Conservation (phyloP, 2,329 filamentous ascomycete species). For the Calonectria crousiana region DNA sequence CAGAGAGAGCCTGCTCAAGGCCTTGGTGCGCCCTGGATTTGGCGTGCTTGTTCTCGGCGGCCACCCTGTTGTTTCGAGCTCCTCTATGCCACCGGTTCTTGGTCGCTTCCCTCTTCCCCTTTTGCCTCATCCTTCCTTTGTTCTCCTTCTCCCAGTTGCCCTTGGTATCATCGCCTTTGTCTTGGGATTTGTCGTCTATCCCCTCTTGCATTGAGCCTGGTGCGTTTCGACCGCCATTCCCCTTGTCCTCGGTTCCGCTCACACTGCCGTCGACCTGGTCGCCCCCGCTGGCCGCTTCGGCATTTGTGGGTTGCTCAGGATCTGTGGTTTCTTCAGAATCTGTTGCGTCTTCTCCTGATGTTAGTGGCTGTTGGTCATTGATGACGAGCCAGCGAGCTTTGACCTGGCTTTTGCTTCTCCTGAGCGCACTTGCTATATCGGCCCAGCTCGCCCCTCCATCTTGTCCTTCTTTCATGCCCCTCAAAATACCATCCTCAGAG, state of each 20-base stretch:
- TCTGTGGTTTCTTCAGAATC: slow-evolving; percentile 1
- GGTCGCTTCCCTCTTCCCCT: slow-evolving; percentile 4
- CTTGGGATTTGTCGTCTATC: slow-evolving; percentile 11
- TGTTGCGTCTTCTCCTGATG: not conserved
- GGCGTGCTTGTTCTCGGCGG: slow-evolving; percentile 37
- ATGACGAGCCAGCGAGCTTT: slow-evolving; percentile 50
- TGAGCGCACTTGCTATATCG: slow-evolving; percentile 45
- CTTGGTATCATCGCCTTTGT: not conserved
- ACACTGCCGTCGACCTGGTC: not conserved
- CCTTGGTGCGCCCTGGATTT: not conserved
- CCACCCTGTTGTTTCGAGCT: slow-evolving; percentile 34
- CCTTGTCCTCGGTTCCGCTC: not conserved
- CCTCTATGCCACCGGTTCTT: slow-evolving; percentile 36
- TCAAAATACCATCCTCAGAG: slow-evolving; percentile 51
- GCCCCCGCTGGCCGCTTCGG: not conserved
- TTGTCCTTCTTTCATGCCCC: slow-evolving; percentile 50
- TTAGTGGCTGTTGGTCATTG: slow-evolving; percentile 32
- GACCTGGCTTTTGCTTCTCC: slow-evolving; percentile 45
- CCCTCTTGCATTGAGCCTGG: not conserved
- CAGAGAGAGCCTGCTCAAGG: slow-evolving; percentile 30
- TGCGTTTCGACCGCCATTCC: not conserved
- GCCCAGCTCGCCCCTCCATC: slow-evolving; percentile 44
- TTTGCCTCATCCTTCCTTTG: slow-evolving; percentile 13
- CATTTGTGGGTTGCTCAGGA: not conserved
- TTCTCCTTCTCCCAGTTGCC: not conserved